Evolutionary conservation across 306 rosid genomes (phyloP).

Genomic region (Hippophae gyantsensis): DNA sequence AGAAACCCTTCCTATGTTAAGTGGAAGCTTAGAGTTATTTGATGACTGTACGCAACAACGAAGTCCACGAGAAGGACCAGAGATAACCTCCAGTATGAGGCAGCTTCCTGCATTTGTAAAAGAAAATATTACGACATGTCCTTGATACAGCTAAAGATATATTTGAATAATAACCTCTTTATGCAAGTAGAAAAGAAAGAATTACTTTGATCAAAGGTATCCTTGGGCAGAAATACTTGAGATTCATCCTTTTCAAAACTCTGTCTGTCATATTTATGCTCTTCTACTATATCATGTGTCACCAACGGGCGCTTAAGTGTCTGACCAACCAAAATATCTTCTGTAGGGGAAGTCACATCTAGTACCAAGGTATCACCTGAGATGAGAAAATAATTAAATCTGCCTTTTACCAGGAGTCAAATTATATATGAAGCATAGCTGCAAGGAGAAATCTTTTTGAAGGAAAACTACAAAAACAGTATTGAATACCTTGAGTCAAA

Average conservation of each 20-base stretch:
- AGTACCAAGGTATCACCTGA: constrained; percentile 46
- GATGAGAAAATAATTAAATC: constrained; percentile 6
- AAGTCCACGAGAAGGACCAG: constrained; percentile 73
- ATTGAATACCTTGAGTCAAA: constrained; percentile 32
- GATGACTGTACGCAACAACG: constrained; percentile 47
- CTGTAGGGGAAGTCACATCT: constrained; percentile 43
- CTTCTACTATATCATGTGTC: constrained; percentile 31
- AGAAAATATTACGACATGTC: constrained; percentile 49
- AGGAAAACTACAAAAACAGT: background rate
- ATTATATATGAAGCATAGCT: background rate
- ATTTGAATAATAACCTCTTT: constrained; percentile 8
- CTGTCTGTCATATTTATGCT: constrained; percentile 29
- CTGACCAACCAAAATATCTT: constrained; percentile 48
- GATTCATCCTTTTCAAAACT: constrained; percentile 30
- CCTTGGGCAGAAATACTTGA: constrained; percentile 28
- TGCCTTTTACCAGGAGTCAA: background rate
- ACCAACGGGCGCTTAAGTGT: constrained; percentile 46
- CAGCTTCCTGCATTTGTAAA: constrained; percentile 93
- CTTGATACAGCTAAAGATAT: constrained; percentile 26
- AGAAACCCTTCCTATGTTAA: constrained; percentile 76
- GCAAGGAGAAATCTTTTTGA: background rate
- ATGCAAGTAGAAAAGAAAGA: constrained; percentile 25
- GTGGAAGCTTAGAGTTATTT: constrained; percentile 45
- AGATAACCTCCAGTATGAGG: constrained; percentile 81
- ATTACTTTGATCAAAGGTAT: constrained; percentile 64